Evolutionary conservation across 176 grass and related monocot genomes (phyloP).

Genomic region (Oryza nivara): DNA sequence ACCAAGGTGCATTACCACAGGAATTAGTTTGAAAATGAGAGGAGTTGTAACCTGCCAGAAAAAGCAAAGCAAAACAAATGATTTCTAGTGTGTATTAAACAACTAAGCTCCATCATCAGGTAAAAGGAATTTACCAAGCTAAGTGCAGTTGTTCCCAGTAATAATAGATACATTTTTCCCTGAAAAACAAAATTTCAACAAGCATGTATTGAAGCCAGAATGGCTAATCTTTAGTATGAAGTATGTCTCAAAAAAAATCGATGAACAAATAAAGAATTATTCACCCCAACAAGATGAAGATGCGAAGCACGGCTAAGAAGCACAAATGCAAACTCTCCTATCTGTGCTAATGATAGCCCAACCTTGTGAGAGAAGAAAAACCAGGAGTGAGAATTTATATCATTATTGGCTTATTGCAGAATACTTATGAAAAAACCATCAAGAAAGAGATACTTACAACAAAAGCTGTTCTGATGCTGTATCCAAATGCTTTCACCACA

Average conservation of each 20-base stretch:
- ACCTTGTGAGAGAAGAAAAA: slow-evolving; percentile 59
- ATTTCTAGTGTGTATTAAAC: slow-evolving; percentile 24
- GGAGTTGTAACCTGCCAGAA: slow-evolving; percentile 84
- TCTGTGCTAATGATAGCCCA: slow-evolving; percentile 97
- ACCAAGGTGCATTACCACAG: slow-evolving; percentile 91
- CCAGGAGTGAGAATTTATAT: slow-evolving; percentile 33
- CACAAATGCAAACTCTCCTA: slow-evolving; percentile 99
- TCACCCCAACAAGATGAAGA: slow-evolving; percentile 97
- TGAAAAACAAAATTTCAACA: slow-evolving; percentile 38
- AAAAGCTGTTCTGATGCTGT: slow-evolving; percentile 91
- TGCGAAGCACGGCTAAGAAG: slow-evolving; percentile 95
- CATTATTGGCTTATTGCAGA: slow-evolving; percentile 7
- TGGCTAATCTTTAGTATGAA: slow-evolving; percentile 17
- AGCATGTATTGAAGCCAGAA: slow-evolving; percentile 1
- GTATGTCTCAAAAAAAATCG: slow-evolving; percentile 19
- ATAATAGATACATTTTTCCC: slow-evolving; percentile 98
- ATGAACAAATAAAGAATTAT: slow-evolving; percentile 30
- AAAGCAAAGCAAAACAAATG: slow-evolving; percentile 27
- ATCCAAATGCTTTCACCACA: slow-evolving; percentile 93
- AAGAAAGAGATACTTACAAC: slow-evolving; percentile 62
- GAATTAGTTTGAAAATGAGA: slow-evolving; percentile 99
- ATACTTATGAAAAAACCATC: slow-evolving; percentile 11
- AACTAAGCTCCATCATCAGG: slow-evolving; percentile 19
- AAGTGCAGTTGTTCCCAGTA: slow-evolving; percentile 96
- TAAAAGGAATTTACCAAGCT: slow-evolving; percentile 71